phyloP scores from a whole-genome alignment of 2,329 filamentous ascomycete species.

The Penicillium brevicompactum region DNA sequence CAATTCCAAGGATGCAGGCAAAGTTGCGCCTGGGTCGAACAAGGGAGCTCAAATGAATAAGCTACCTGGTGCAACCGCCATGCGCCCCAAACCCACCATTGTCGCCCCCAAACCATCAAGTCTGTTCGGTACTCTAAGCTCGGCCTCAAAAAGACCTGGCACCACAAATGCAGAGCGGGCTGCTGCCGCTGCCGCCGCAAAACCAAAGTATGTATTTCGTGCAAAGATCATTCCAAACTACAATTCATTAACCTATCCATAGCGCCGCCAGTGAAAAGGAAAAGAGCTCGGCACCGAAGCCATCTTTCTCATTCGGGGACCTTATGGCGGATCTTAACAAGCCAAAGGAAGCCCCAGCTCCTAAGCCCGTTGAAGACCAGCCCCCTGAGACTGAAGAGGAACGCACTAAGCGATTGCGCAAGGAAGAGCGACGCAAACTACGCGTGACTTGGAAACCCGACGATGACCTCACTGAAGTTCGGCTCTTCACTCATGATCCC shows the following conservation, averaged over 20 bases:
- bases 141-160: constrained; percentile 53
- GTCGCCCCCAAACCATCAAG: constrained; percentile 47
- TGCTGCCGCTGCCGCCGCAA: constrained; percentile 44
- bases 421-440: constrained; percentile 62
- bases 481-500: constrained; percentile 64
- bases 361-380: constrained; percentile 54
- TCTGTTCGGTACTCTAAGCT: constrained; percentile 50
- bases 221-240: background rate
- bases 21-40: constrained; percentile 19
- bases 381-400: constrained; percentile 63
- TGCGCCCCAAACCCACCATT: constrained; percentile 42
- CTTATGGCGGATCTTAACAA: constrained; percentile 56
- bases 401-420: constrained; percentile 60
- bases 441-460: constrained; percentile 64
- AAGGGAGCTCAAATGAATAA: constrained; percentile 39
- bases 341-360: constrained; percentile 56
- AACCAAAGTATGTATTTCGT: constrained; percentile 32
- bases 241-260: constrained; percentile 18
- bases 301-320: constrained; percentile 52
- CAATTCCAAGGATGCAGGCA: constrained; percentile 35
- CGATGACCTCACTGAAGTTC: constrained; percentile 57
- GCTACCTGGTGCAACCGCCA: constrained; percentile 23
- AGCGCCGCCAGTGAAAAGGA: constrained; percentile 40
- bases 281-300: constrained; percentile 39
- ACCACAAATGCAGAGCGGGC: constrained; percentile 53